Base-by-base conservation (phyloP, 192 early-diverging fungal species). In the Coemansia sp. region DNA sequence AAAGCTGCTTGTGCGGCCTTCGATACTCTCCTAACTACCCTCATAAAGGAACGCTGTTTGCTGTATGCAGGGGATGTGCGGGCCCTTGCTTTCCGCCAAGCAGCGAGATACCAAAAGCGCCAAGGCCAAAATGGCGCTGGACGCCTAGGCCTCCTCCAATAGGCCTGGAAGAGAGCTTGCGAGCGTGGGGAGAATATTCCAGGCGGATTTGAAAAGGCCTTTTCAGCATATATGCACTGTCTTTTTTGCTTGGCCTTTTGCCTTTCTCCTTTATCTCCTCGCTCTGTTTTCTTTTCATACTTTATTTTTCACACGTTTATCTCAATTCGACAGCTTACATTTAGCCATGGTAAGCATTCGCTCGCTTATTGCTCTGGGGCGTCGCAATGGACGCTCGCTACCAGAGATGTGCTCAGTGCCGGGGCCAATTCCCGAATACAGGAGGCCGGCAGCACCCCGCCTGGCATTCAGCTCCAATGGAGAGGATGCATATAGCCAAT, bases 331-430 rank as follows among this genome's bases (percentile, higher is more conserved):
- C 53, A 24, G 28, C 6, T 63, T 42, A 63, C 60, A 46, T 31
- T 26, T 55, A 45, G 56, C 60, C 60, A 71, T 71, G 70, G 70
- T 71, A 71, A 60, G 70, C 56, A 31, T 26, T 40, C 35, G 9
- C 28, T 4, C 24, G 51, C n/a, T 21, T 10, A 5, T 39, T 39
- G 9, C 43, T 46, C 43, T 46, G 8, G 43, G 43, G 18, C n/a
- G 20, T 46, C 43, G 9, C 18, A 9, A 20, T 18, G 18, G 43
- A 46, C 43, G 43, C 43, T 20, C 28, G 9, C n/a, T 46, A n/a
- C 6, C 26, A 28, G 51, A 55, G 51, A 55, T 55, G 51, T 55
- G 51, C 43, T 46, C 9, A 18, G 43, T 46, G 43, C 5, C 43
- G 9, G 18, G 18, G 43, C 8, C 7, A 46, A 46, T 46, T 46